A percentile compares a stretch with the other conserved stretches of the same genome.
These are phyloP conservation scores for Tripterygium wilfordii DNA, from an alignment of 177 flowering plant genomes.

Conservation along the genomic window DNA sequence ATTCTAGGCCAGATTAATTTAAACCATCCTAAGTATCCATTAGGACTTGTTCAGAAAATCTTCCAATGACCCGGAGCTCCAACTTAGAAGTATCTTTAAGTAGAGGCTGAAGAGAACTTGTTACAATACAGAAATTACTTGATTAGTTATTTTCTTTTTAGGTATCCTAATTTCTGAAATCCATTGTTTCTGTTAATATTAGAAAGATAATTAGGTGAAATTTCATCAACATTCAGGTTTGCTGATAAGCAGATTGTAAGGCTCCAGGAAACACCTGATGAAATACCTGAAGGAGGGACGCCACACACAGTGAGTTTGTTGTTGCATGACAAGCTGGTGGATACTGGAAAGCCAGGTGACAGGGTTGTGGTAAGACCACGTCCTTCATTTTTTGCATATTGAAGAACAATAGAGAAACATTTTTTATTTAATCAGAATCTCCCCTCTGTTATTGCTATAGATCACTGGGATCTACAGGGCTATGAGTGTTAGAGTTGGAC, in stretches of 20 bases:
- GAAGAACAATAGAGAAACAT: too few relatives aligned
- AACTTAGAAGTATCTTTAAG: too few relatives aligned
- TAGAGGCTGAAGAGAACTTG: too few relatives aligned
- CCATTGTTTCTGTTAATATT: neutral
- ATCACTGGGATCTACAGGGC: conserved; percentile 98
- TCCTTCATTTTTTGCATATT: too few relatives aligned
- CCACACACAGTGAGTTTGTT: conserved; percentile 97
- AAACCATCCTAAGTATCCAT: too few relatives aligned
- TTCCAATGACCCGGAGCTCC: too few relatives aligned
- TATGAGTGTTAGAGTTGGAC: conserved; percentile 91
- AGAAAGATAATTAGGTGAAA: neutral
- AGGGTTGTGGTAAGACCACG: conserved; percentile 73
- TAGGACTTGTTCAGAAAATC: too few relatives aligned
- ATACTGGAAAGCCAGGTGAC: conserved; percentile 96
- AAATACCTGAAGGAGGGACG: conserved; percentile 97
- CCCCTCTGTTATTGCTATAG: conserved; percentile 29
- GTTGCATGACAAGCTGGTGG: conserved; percentile 95
- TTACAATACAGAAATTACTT: too few relatives aligned
- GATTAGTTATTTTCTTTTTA: too few relatives aligned
- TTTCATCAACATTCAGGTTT: conserved; percentile 41
- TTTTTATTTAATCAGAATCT: neutral
- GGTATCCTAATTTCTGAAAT: too few relatives aligned
- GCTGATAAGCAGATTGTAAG: conserved; percentile 95
- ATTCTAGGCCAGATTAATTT: too few relatives aligned
- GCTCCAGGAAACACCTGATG: conserved; percentile 99